Evolutionary conservation across 306 rosid genomes (phyloP).

Genomic region (Malus fusca): DNA sequence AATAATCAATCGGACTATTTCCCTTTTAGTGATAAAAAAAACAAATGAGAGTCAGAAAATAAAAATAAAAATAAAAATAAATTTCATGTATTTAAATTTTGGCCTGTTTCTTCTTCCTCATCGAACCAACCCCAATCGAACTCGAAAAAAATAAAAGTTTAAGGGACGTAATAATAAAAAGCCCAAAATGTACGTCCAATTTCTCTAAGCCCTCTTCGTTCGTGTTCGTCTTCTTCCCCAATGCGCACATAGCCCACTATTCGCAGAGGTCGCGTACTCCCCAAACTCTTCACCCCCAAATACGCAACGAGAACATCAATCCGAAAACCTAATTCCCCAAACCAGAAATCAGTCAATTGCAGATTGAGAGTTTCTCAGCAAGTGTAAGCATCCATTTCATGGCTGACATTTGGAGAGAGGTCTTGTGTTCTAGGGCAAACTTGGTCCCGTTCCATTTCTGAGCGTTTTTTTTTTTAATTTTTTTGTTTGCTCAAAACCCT

Average conservation of each 20-base stretch:
- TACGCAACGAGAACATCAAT: neutral
- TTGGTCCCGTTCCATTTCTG: conserved; percentile 24
- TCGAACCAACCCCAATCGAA: neutral
- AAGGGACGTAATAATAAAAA: conserved; percentile 22
- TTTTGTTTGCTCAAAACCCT: conserved; percentile 68
- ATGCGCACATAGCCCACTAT: conserved; percentile 80
- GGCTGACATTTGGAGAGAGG: conserved; percentile 48
- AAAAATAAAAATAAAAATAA: neutral
- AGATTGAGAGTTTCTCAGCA: conserved; percentile 14
- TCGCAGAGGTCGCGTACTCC: conserved; percentile 72
- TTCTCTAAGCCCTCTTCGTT: conserved; percentile 49
- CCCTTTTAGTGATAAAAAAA: neutral
- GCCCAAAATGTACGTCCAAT: conserved; percentile 73
- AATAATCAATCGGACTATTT: neutral
- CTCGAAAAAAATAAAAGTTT: neutral
- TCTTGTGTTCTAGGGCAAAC: conserved; percentile 46
- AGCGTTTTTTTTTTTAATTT: neutral
- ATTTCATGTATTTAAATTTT: neutral
- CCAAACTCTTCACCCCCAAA: conserved; percentile 6
- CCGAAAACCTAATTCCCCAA: conserved; percentile 1
- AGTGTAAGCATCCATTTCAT: conserved; percentile 37
- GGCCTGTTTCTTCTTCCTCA: neutral
- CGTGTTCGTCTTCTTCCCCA: conserved; percentile 51
- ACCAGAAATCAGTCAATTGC: neutral
- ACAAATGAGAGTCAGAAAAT: neutral